Conservation (phyloP, 768 basidiomycete species). For the Mycena rebaudengoi region DNA sequence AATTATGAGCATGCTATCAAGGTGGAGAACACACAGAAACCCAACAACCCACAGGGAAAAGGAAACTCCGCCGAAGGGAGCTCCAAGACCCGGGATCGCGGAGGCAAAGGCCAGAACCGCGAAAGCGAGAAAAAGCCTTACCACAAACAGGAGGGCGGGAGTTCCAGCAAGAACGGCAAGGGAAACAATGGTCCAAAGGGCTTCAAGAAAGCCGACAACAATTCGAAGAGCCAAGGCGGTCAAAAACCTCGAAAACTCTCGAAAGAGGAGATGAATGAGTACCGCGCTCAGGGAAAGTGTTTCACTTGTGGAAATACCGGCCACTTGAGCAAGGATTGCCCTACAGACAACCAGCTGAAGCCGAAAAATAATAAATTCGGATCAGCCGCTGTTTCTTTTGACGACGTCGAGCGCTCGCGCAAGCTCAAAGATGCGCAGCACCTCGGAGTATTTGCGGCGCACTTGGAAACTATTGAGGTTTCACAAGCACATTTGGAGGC, state of each 20-base stretch:
- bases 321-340: slow-evolving; percentile 23
- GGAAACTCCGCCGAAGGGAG: too few relatives aligned
- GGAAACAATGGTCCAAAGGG: background rate
- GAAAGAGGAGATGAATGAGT: slow-evolving; percentile 6
- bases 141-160: slow-evolving; percentile 12
- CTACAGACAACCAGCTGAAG: slow-evolving; percentile 2
- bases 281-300: slow-evolving; percentile 19
- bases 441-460: background rate
- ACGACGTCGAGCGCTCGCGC: background rate
- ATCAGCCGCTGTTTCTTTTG: background rate
- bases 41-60: too few relatives aligned
- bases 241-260: slow-evolving; percentile 5
- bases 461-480: background rate
- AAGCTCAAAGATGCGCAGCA: background rate
- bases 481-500: background rate
- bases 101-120: too few relatives aligned
- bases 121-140: background rate
- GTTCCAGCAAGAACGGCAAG: background rate
- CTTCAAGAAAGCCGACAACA: background rate
- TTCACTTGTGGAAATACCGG: slow-evolving; percentile 7
- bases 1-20: slow-evolving; percentile 15
- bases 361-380: background rate
- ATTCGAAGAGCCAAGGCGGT: background rate
- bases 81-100: too few relatives aligned
- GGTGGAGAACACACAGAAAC: background rate